Percentiles rank a stretch among this genome's conserved stretches.
Evolutionary conservation across 495 filamentous ascomycete species (phyloP).

Genomic region (Penicillium longicatenatum): DNA sequence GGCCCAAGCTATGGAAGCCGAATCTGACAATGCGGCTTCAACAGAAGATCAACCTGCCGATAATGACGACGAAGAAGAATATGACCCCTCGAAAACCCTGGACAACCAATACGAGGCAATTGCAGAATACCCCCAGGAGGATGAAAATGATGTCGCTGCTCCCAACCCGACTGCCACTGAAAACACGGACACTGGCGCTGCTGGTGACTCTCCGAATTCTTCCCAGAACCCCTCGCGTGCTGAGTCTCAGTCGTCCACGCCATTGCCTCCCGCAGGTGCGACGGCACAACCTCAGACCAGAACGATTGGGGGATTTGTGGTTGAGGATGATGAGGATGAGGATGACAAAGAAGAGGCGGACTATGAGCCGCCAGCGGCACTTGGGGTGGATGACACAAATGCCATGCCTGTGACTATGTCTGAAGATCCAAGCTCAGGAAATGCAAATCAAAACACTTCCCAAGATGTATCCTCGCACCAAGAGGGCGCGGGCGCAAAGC

Average conservation of each 20-base stretch:
- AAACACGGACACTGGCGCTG: constrained; percentile 27
- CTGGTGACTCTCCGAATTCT: constrained; percentile 27
- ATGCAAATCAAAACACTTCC: constrained; percentile 60
- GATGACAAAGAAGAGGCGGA: constrained; percentile 54
- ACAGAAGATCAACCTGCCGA: constrained; percentile 52
- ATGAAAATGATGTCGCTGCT: constrained; percentile 6
- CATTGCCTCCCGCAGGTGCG: constrained; percentile 36
- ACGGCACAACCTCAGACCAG: constrained; percentile 57
- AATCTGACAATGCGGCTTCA: constrained; percentile 39
- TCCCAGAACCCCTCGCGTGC: constrained; percentile 40
- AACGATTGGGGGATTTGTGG: constrained; percentile 78
- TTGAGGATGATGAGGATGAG: constrained; percentile 67
- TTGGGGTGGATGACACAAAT: constrained; percentile 49
- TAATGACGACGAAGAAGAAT: constrained; percentile 57
- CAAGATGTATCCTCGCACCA: constrained; percentile 61
- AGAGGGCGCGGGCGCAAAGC: constrained; percentile 54
- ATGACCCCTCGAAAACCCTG: constrained; percentile 54
- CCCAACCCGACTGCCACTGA: constrained; percentile 28
- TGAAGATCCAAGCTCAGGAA: constrained; percentile 56
- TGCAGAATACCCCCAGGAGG: not conserved
- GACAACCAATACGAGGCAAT: constrained; percentile 44
- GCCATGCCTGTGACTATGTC: constrained; percentile 48
- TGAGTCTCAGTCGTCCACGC: constrained; percentile 43
- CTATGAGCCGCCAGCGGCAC: constrained; percentile 57
- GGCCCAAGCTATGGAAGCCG: constrained; percentile 54